Conservation (phyloP, 2,329 filamentous ascomycete genomes). For the Ceratocystis albifundus region DNA sequence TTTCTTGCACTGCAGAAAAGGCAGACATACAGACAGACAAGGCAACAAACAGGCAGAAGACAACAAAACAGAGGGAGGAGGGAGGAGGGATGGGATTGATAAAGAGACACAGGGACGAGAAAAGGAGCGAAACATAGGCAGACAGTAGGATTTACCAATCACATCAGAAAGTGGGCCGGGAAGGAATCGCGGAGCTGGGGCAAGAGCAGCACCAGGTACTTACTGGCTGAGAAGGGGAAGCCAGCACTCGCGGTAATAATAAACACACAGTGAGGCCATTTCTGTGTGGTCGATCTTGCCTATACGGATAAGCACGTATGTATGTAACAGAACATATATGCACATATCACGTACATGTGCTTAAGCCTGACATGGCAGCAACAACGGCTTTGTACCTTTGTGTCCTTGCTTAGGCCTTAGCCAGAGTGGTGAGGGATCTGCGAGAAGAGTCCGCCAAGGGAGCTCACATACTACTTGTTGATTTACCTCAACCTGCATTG, state of each 20-base stretch:
- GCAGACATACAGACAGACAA: not conserved
- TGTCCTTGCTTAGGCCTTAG: too few species aligned
- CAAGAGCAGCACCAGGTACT: not conserved
- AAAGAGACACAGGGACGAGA: not conserved
- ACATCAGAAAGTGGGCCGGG: not conserved
- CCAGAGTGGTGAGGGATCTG: too few species aligned
- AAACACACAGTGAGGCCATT: not conserved
- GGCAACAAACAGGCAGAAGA: not conserved
- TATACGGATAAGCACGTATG: too few species aligned
- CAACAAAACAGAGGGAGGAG: not conserved
- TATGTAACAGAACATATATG: too few species aligned
- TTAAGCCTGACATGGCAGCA: too few species aligned
- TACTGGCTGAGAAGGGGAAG: not conserved
- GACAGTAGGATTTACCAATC: too few species aligned
- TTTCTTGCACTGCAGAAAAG: not conserved
- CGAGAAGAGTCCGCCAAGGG: too few species aligned
- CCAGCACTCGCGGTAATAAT: not conserved
- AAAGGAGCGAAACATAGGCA: not conserved
- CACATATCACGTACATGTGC: too few species aligned
- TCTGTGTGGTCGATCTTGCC: too few species aligned
- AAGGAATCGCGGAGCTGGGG: not conserved
- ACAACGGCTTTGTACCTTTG: too few species aligned
- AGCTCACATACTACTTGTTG: too few species aligned
- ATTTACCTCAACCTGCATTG: too few species aligned
- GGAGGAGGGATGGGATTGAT: not conserved